Percentiles rank a stretch among this genome's conserved stretches.
phyloP scores from a whole-genome alignment of 345 rosid genomes.

The Eucalyptus sideroxylon region DNA sequence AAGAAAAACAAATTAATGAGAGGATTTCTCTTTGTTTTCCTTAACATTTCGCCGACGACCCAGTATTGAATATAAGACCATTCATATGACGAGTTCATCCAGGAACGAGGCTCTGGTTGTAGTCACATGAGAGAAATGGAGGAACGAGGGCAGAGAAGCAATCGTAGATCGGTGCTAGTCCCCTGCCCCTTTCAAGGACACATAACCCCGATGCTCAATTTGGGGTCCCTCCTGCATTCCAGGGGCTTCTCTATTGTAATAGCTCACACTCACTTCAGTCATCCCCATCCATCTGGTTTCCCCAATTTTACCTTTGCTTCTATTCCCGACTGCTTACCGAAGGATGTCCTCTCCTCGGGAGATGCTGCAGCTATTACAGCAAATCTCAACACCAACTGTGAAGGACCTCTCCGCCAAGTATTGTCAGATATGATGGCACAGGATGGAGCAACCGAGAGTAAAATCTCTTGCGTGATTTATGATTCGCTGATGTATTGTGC shows the following conservation, averaged over 20 bases:
- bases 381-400: background rate
- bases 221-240: background rate
- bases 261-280: background rate
- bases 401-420: background rate
- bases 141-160: background rate
- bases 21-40: too few species aligned
- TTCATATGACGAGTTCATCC: background rate
- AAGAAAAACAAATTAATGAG: too few species aligned
- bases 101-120: background rate
- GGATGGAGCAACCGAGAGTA: background rate
- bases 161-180: background rate
- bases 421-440: background rate
- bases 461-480: background rate
- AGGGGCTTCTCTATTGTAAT: background rate
- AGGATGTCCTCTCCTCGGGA: background rate
- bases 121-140: background rate
- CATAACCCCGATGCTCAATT: background rate
- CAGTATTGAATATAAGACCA: too few species aligned
- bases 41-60: too few species aligned
- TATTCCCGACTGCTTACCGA: background rate
- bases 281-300: background rate
- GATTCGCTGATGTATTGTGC: background rate
- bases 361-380: background rate
- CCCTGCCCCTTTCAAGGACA: background rate
- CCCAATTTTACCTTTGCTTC: background rate